Evolutionary conservation across 441 rosid genomes (phyloP).

Genomic region (Pelargonium citronellum): DNA sequence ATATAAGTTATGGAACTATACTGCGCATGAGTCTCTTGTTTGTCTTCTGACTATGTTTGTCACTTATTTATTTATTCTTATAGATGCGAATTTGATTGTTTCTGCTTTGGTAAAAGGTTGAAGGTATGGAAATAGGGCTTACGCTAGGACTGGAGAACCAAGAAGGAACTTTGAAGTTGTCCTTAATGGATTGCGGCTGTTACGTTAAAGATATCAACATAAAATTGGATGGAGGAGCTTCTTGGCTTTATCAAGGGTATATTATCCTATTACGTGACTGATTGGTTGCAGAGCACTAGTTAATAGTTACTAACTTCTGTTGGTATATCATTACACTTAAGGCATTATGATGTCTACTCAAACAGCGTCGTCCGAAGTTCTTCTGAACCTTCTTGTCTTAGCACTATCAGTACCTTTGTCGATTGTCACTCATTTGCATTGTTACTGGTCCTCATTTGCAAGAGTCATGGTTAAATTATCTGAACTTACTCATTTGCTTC

Average conservation of each 20-base stretch:
- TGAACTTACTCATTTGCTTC: not conserved
- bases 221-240: conserved; percentile 66
- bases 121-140: conserved; percentile 50
- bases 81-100: conserved; percentile 26
- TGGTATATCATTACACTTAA: not conserved
- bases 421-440: not conserved
- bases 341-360: not conserved
- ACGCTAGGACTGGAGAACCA: conserved; percentile 34
- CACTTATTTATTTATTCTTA: not conserved
- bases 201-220: conserved; percentile 49
- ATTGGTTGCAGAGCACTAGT: not conserved
- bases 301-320: not conserved
- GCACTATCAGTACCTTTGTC: not conserved
- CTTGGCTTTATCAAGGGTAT: conserved; percentile 84
- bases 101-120: conserved; percentile 42
- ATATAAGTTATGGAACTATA: not conserved
- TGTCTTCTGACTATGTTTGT: not conserved
- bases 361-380: not conserved
- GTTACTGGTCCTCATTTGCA: not conserved
- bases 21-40: not conserved
- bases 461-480: not conserved
- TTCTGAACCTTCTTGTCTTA: not conserved
- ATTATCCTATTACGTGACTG: conserved; percentile 12
- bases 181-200: conserved; percentile 43
- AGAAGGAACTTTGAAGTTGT: conserved; percentile 49